phyloP scores from a whole-genome alignment of 805 yeast genomes.

The Saccharomycopsis schoenii region DNA sequence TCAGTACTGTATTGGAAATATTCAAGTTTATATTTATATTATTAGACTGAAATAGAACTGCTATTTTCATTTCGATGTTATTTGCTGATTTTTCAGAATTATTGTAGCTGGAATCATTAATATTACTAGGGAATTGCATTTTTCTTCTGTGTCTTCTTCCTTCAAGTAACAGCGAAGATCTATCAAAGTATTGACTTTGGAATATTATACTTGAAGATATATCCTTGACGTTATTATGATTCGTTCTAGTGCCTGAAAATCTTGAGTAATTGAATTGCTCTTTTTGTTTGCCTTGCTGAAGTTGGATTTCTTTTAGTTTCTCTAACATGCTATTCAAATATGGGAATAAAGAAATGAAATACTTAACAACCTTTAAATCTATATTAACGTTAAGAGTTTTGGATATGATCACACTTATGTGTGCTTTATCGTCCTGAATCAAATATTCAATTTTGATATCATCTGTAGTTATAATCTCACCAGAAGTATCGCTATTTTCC shows the following conservation, averaged over 20 bases:
- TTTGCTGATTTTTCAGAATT: background rate
- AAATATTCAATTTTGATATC: slow-evolving; percentile 45
- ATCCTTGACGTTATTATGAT: background rate
- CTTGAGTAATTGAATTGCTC: background rate
- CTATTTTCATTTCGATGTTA: background rate
- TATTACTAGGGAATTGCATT: background rate
- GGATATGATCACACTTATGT: background rate
- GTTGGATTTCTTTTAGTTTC: background rate
- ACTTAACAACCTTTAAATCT: background rate
- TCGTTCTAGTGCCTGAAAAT: background rate
- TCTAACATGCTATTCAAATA: background rate
- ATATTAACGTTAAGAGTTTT: background rate
- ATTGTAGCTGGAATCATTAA: background rate
- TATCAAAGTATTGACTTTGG: background rate
- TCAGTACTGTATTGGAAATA: background rate
- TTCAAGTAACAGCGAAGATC: background rate
- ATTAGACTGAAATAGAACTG: background rate
- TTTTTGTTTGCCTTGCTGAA: background rate
- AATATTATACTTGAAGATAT: background rate
- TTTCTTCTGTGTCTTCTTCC: background rate
- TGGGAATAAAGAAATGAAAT: background rate
- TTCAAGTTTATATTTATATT: background rate
- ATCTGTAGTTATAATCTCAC: slow-evolving; percentile 24
- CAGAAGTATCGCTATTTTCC: slow-evolving; percentile 24
- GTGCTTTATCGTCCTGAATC: slow-evolving; percentile 21